phyloP scores from a whole-genome alignment of 108 stramenopile species.

The Seminavis robusta region DNA sequence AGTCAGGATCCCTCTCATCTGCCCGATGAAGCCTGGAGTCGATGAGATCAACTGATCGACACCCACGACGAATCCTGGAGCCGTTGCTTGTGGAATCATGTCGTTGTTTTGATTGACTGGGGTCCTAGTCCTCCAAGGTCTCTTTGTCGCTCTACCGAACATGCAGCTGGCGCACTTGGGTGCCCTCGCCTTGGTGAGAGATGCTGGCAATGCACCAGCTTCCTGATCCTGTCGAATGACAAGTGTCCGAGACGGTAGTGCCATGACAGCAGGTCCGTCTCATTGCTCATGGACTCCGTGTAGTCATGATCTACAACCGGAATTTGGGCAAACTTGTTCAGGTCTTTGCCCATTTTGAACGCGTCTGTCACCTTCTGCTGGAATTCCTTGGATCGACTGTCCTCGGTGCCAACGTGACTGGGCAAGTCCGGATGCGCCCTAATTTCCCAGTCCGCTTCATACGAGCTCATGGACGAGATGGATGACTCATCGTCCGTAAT shows the following conservation, averaged over 20 bases:
- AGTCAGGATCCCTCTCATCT: conserved; percentile 35
- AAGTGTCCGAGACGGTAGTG: conserved; percentile 32
- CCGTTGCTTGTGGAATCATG: conserved; percentile 4
- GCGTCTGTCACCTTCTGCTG: too few species aligned
- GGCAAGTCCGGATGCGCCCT: too few species aligned
- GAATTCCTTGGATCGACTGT: too few species aligned
- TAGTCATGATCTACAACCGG: too few species aligned
- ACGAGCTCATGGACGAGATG: too few species aligned
- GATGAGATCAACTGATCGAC: conserved; percentile 44
- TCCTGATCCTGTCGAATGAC: conserved; percentile 13
- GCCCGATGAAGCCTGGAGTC: conserved; percentile 39
- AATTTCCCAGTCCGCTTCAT: too few species aligned
- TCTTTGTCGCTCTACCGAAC: conserved; percentile 13
- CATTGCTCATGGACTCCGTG: background rate
- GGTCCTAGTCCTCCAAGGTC: conserved; percentile 21
- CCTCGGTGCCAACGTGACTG: too few species aligned
- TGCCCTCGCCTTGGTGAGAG: conserved; percentile 17
- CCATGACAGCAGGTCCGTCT: conserved; percentile 17
- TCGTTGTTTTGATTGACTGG: background rate
- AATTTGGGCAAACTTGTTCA: too few species aligned
- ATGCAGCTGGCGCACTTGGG: conserved; percentile 30
- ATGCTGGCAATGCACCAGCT: conserved; percentile 7
- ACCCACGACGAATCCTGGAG: conserved; percentile 28
- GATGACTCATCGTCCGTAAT: too few species aligned
- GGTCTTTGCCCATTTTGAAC: too few species aligned